Percentiles rank a stretch among this genome's conserved stretches.
Conservation (phyloP, 805 yeast species). For the Lipomyces starkeyi region DNA sequence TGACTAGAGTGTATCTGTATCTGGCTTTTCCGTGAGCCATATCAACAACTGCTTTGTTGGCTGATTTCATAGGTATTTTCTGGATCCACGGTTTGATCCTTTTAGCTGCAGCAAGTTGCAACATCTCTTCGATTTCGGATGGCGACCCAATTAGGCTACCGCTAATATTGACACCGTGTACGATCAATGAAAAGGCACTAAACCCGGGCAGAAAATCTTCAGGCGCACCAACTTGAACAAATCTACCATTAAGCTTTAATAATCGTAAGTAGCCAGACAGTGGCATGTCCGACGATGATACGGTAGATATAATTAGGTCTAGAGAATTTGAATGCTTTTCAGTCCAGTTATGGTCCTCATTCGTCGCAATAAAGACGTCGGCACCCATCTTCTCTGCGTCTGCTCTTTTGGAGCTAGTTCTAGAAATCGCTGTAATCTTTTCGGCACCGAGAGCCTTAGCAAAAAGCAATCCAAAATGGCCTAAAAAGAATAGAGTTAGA, state of each 20-base stretch:
- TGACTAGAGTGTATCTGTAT: too few species aligned
- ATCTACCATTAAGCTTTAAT: conserved; percentile 62
- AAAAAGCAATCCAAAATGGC: conserved; percentile 63
- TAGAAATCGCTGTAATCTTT: conserved; percentile 62
- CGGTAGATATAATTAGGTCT: conserved; percentile 60
- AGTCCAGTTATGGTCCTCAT: conserved; percentile 48
- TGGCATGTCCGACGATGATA: conserved; percentile 57
- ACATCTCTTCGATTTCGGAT: conserved; percentile 67
- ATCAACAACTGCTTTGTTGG: conserved; percentile 22
- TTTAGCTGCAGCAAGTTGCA: conserved; percentile 65
- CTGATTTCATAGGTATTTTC: conserved; percentile 51
- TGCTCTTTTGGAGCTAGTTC: conserved; percentile 55
- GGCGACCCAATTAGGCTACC: conserved; percentile 69
- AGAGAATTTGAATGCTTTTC: conserved; percentile 45
- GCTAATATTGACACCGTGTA: conserved; percentile 55
- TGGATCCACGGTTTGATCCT: conserved; percentile 37
- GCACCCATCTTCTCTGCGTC: conserved; percentile 63
- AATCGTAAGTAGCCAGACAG: conserved; percentile 56
- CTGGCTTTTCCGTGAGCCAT: too few species aligned
- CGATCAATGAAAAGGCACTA: conserved; percentile 28
- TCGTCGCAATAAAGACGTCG: conserved; percentile 57
- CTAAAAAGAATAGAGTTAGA: conserved; percentile 39
- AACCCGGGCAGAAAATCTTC: conserved; percentile 31
- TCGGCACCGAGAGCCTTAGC: conserved; percentile 65
- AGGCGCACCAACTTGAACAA: conserved; percentile 72